These are phyloP conservation scores for Dactylis glomerata DNA, from an alignment of 176 grass and related monocot genomes.

Conservation along the genomic window DNA sequence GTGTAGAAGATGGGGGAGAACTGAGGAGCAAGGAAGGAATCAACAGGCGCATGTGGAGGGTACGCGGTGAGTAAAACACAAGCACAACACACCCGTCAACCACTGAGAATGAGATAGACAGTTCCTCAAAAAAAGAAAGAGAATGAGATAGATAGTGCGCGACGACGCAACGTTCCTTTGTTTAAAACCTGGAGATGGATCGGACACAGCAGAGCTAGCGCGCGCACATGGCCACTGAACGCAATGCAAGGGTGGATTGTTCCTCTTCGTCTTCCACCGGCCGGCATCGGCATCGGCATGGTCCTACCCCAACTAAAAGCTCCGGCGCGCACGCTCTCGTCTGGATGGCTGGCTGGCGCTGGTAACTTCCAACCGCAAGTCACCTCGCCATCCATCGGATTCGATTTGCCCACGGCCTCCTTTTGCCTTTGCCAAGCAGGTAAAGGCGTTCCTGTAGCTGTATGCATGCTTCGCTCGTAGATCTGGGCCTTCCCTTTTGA, in stretches of 20 bases:
- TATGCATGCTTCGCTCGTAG: not conserved
- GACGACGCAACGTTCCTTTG: not conserved
- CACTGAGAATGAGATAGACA: not conserved
- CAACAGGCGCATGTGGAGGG: conserved; percentile 30
- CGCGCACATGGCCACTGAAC: not conserved
- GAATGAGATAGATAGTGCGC: not conserved
- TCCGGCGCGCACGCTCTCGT: not conserved
- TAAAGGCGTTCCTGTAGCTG: not conserved
- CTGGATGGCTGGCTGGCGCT: not conserved
- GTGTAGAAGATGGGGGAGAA: not conserved
- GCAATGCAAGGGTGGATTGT: not conserved
- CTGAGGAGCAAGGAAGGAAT: conserved; percentile 36
- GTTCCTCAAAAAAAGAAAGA: too few relatives aligned
- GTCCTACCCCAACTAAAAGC: not conserved
- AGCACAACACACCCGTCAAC: not conserved
- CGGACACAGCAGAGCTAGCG: not conserved
- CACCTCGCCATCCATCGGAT: conserved; percentile 17
- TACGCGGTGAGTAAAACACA: not conserved
- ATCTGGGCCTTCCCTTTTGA: not conserved
- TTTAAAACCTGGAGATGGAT: not conserved
- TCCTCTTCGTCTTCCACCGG: not conserved
- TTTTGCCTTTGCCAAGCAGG: not conserved
- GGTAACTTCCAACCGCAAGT: conserved; percentile 1
- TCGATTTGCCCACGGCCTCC: not conserved
- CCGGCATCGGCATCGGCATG: not conserved